Evolutionary conservation across 176 grass and related monocot species (phyloP).

Genomic region (maize (Zea mays)): DNA sequence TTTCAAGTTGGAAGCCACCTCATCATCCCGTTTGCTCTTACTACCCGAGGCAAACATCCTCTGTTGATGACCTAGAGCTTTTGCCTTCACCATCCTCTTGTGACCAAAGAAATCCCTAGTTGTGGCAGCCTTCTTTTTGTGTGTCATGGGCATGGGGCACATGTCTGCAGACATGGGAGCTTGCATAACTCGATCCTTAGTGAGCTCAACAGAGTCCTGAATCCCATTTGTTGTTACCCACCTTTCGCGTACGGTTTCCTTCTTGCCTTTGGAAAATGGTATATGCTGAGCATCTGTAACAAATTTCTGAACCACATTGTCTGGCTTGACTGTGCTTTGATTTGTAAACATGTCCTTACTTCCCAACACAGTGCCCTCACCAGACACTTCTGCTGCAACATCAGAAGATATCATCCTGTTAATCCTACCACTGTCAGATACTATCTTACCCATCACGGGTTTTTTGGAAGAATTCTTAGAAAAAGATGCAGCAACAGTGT

Average conservation of each 20-base stretch:
- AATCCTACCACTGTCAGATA: conserved; percentile 20
- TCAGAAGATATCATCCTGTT: not conserved
- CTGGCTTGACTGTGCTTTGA: conserved; percentile 18
- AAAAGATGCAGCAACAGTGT: conserved; percentile 10
- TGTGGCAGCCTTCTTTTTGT: not conserved
- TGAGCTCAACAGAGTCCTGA: not conserved
- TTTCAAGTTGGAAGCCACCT: conserved; percentile 21
- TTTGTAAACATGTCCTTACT: not conserved
- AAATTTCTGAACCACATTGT: conserved; percentile 22
- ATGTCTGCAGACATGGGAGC: conserved; percentile 9
- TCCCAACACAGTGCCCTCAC: not conserved
- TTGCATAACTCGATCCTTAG: conserved; percentile 2
- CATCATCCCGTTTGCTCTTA: conserved; percentile 31
- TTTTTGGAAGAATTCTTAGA: conserved; percentile 3
- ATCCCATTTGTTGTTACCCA: not conserved
- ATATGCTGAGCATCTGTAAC: conserved; percentile 10
- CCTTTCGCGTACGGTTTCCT: not conserved
- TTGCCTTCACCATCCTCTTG: conserved; percentile 35
- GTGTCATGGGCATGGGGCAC: not conserved
- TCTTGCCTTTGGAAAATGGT: conserved; percentile 14
- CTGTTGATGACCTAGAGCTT: not conserved
- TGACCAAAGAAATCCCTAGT: not conserved
- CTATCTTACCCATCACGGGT: not conserved
- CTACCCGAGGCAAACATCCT: not conserved
- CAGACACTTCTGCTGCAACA: not conserved